A percentile compares a stretch with the other conserved stretches of the same genome.
Evolutionary conservation across 1,139 yeast species (phyloP).

Genomic region (Scheffersomyces titani): DNA sequence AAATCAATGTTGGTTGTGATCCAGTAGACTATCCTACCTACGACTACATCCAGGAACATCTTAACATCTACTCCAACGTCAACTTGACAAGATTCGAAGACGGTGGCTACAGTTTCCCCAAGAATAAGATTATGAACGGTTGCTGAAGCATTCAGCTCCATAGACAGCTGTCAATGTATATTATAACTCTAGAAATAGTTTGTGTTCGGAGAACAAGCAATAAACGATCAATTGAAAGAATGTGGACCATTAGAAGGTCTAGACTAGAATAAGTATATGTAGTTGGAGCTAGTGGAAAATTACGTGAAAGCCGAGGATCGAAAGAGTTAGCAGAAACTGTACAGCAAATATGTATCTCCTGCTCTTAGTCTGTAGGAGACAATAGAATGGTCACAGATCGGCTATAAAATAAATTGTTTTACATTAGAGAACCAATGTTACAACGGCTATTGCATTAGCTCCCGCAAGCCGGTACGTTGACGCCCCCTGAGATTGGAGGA

Average conservation of each 20-base stretch:
- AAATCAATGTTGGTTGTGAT: constrained; percentile 25
- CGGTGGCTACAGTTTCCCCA: constrained; percentile 27
- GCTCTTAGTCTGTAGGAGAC: too few relatives aligned
- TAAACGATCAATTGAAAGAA: background rate
- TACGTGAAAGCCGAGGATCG: too few relatives aligned
- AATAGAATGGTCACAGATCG: background rate
- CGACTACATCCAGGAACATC: constrained; percentile 23
- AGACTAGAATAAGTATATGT: background rate
- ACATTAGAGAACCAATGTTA: too few relatives aligned
- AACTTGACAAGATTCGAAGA: constrained; percentile 22
- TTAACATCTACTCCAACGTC: constrained; percentile 21
- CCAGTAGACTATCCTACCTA: constrained; percentile 25
- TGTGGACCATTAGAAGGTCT: background rate
- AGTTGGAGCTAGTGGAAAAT: too few relatives aligned
- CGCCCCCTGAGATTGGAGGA: background rate
- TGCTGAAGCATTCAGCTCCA: constrained; percentile 3
- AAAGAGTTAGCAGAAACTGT: too few relatives aligned
- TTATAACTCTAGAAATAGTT: background rate
- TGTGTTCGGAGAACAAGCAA: background rate
- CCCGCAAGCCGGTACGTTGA: background rate
- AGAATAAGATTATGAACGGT: constrained; percentile 16
- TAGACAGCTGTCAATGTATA: too few relatives aligned
- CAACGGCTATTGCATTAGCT: background rate
- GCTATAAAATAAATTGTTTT: background rate
- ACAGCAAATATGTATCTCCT: too few relatives aligned